Base-by-base conservation (phyloP, 257 asterid genomes). In the Penstemon davidsonii region DNA sequence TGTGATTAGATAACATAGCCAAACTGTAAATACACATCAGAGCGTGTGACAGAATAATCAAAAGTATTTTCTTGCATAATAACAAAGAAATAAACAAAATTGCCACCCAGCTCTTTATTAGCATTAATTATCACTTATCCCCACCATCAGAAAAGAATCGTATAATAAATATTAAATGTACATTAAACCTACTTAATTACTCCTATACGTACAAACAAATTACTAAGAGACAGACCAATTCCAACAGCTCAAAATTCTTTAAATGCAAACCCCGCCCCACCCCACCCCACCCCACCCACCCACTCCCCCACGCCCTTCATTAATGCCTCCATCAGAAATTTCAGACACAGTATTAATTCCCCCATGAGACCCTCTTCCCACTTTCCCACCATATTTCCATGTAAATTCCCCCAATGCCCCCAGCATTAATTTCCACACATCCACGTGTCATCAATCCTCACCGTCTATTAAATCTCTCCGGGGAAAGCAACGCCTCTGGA, bases 401-500 rank as follows among this genome's bases (percentile, higher is more conserved):
- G 33, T 25, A 25, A 25, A 25, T 25, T 25, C 33, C 33, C 33
- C 33, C 33, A 25, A 15, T 15, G 10, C 44, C 3, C 18, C 10
- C 62, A 5, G 54, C 78, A 15, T 68, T 38, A 8, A 70, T 55
- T 62, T 2, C 3, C 36, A 6, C 3, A 76, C 69, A 42, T 68
- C 87, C 92, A 86, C 96, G 91, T 85, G 92, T 80, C 81, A 0
- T 0, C 39, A 45, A 70, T 76, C 76, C 38, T 84, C 86, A 85
- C 83, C 99, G 88, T 75, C 95, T 66, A 82, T 60, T 86, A 64
- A 52, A 85, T 63, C 99, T 81, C 84, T 94, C 97, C 79, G 99
- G 97, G 39, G 99, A 94, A 8, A 94, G 76, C 33, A 94, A 76
- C 41, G 97, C 97, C 65, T 94, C 99, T 8, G 99, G 99, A 71